Percentiles rank a stretch among this genome's conserved stretches.
Evolutionary conservation across 345 rosid genomes (phyloP).

Genomic region (Odontarrhena argentea): DNA sequence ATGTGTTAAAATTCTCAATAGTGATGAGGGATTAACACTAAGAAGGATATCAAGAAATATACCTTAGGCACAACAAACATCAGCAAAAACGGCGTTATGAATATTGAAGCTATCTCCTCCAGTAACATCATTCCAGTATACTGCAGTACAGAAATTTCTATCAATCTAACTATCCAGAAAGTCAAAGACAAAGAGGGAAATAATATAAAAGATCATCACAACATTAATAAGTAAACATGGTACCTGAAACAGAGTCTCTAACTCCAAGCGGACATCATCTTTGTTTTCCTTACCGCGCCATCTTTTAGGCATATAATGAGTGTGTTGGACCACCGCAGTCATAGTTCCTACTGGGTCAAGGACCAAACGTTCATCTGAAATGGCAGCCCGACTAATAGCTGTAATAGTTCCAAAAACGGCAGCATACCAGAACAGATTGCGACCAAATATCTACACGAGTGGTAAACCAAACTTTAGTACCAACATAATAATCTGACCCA

Average conservation of each 20-base stretch:
- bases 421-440: conserved; percentile 96
- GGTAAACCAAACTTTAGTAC: conserved; percentile 26
- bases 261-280: conserved; percentile 72
- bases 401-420: conserved; percentile 98
- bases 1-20: conserved; percentile 21
- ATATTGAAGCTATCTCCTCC: conserved; percentile 97
- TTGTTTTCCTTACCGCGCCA: conserved; percentile 94
- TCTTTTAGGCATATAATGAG: conserved; percentile 96
- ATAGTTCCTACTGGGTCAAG: conserved; percentile 91
- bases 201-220: conserved; percentile 2
- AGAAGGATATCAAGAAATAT: background rate
- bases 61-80: conserved; percentile 91
- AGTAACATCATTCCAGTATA: conserved; percentile 95
- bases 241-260: conserved; percentile 97
- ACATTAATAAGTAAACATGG: background rate
- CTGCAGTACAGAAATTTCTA: conserved; percentile 48
- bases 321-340: conserved; percentile 86
- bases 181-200: background rate
- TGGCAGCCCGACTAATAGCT: conserved; percentile 94
- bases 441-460: conserved; percentile 86
- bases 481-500: background rate
- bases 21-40: conserved; percentile 5
- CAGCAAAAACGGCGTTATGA: conserved; percentile 91
- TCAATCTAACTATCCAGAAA: background rate
- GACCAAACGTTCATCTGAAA: conserved; percentile 81